These are phyloP conservation scores for Hemileccinum rubropunctum DNA, from an alignment of 768 basidiomycete genomes.

Conservation along the genomic window DNA sequence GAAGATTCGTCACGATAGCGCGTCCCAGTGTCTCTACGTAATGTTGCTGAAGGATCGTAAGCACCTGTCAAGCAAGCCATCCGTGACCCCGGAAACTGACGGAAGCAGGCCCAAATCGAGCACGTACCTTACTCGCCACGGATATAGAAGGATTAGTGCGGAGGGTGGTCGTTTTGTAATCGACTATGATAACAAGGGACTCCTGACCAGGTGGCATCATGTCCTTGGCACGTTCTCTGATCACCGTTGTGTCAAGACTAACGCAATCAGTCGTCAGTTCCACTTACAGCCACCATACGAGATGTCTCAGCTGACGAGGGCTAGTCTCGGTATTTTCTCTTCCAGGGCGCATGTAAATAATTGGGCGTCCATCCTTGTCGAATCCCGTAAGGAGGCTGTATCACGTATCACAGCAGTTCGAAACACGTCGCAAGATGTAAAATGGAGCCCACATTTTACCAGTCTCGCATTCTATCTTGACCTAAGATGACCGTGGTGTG, in stretches of 20 bases:
- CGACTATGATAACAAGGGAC: constrained; percentile 78
- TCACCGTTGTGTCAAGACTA: constrained; percentile 7
- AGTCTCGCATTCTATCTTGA: constrained; percentile 75
- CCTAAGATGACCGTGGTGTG: constrained; percentile 27
- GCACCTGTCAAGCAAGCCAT: constrained; percentile 42
- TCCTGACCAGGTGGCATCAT: constrained; percentile 85
- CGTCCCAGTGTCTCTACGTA: constrained; percentile 88
- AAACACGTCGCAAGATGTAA: not conserved
- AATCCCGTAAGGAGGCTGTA: constrained; percentile 78
- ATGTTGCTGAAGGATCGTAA: constrained; percentile 82
- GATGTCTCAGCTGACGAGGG: constrained; percentile 77
- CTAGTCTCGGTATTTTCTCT: constrained; percentile 79
- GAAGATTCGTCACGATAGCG: constrained; percentile 80
- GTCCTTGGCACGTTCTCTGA: constrained; percentile 85
- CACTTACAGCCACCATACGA: constrained; percentile 82
- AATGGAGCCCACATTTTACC: constrained; percentile 75
- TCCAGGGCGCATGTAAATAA: constrained; percentile 87
- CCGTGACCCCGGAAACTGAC: not conserved
- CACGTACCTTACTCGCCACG: constrained; percentile 67
- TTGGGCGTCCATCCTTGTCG: constrained; percentile 82
- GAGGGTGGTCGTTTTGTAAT: constrained; percentile 80
- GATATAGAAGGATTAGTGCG: constrained; percentile 83
- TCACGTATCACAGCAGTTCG: not conserved
- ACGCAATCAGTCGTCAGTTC: not conserved
- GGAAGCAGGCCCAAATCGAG: not conserved